phyloP scores from a whole-genome alignment of 352 stramenopile genomes.

The Globisporangium nodosum region DNA sequence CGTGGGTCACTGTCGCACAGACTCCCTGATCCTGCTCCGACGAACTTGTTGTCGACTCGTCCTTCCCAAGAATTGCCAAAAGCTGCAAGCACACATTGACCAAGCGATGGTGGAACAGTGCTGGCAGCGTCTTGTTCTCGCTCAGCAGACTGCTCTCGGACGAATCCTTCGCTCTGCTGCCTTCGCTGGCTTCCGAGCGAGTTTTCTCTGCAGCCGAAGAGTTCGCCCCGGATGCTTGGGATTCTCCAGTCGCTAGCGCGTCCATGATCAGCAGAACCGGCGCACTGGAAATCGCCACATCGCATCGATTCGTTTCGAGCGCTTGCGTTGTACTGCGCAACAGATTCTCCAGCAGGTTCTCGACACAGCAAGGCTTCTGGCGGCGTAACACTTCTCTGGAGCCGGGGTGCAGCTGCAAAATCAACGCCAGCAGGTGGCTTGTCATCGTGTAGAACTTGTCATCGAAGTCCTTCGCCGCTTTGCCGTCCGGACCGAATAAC shows the following conservation, averaged over 20 bases:
- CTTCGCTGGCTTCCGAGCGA: slow-evolving; percentile 10
- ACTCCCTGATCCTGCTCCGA: background rate
- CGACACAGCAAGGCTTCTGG: slow-evolving; percentile 41
- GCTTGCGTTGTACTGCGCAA: slow-evolving; percentile 5
- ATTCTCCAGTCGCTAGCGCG: slow-evolving; percentile 23
- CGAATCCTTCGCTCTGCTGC: slow-evolving; percentile 4
- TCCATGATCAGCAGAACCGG: slow-evolving; percentile 66
- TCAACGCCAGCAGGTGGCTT: slow-evolving; percentile 61
- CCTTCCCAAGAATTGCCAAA: slow-evolving; percentile 8
- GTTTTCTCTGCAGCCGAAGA: background rate
- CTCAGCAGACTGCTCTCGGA: slow-evolving; percentile 10
- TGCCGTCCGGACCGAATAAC: slow-evolving; percentile 25
- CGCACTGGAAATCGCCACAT: slow-evolving; percentile 33
- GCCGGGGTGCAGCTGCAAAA: slow-evolving; percentile 54
- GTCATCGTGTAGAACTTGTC: slow-evolving; percentile 39
- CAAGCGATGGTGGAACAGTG: slow-evolving; percentile 30
- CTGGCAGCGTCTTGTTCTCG: slow-evolving; percentile 12
- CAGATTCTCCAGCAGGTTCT: slow-evolving; percentile 41
- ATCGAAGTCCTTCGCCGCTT: slow-evolving; percentile 8
- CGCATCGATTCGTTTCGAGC: background rate
- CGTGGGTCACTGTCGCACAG: slow-evolving; percentile 38
- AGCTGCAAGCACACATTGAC: slow-evolving; percentile 31
- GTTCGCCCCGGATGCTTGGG: background rate
- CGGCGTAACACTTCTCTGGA: slow-evolving; percentile 31
- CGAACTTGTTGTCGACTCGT: background rate